Evolutionary conservation across 352 stramenopile species (phyloP).

Genomic region (Globisporangium okanoganense): DNA sequence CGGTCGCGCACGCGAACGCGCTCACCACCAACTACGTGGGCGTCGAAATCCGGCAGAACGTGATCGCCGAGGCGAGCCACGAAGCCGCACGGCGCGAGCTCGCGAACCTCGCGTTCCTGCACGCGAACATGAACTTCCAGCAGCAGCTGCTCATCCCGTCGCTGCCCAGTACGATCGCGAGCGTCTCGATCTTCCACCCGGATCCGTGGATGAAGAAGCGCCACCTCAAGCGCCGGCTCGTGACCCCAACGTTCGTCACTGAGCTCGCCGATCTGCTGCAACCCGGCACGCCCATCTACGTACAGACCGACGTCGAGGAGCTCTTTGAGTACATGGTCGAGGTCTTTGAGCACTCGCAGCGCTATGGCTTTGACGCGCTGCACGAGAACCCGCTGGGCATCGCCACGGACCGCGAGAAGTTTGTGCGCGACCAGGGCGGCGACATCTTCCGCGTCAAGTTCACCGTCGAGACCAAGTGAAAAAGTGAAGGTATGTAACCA

Average conservation of each 20-base stretch:
- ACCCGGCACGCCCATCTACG: slow-evolving; percentile 59
- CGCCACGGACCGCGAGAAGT: slow-evolving; percentile 72
- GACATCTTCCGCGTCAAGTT: slow-evolving; percentile 69
- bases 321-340: slow-evolving; percentile 85
- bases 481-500: neutral
- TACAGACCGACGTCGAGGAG: slow-evolving; percentile 82
- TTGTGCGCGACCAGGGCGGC: slow-evolving; percentile 55
- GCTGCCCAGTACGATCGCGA: slow-evolving; percentile 45
- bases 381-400: slow-evolving; percentile 57
- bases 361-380: slow-evolving; percentile 40
- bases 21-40: slow-evolving; percentile 64
- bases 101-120: slow-evolving; percentile 68
- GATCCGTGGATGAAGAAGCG: slow-evolving; percentile 90
- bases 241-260: slow-evolving; percentile 61
- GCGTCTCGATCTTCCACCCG: slow-evolving; percentile 87
- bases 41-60: slow-evolving; percentile 80
- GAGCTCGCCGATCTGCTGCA: slow-evolving; percentile 53
- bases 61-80: slow-evolving; percentile 54
- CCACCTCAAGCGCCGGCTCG: slow-evolving; percentile 77
- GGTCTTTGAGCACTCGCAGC: slow-evolving; percentile 51
- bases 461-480: slow-evolving; percentile 20
- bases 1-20: slow-evolving; percentile 37
- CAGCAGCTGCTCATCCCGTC: slow-evolving; percentile 53
- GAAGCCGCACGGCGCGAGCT: slow-evolving; percentile 41
- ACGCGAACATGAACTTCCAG: slow-evolving; percentile 87